Conservation (phyloP, 495 filamentous ascomycete genomes). For the Aspergillus indologenus region DNA sequence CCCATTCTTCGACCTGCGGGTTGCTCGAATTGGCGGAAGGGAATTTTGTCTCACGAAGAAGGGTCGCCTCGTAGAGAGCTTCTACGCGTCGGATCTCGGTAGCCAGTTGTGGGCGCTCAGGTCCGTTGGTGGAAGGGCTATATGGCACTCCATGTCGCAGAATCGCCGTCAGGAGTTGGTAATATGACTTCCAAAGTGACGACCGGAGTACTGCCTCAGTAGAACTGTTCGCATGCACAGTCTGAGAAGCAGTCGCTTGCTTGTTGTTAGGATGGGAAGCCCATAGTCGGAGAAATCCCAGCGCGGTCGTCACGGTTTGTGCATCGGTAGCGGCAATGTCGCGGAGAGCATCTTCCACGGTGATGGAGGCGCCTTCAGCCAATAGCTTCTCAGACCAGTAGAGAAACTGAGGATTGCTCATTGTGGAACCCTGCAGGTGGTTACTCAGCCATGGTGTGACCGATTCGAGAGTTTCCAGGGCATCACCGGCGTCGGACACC, state of each 20-base stretch:
- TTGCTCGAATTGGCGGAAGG: constrained; percentile 76
- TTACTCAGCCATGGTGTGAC: constrained; percentile 56
- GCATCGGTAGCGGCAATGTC: constrained; percentile 25
- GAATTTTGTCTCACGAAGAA: constrained; percentile 74
- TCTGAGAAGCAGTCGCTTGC: constrained; percentile 47
- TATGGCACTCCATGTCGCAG: constrained; percentile 37
- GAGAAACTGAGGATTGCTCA: constrained; percentile 50
- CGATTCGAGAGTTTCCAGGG: constrained; percentile 60
- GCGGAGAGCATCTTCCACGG: constrained; percentile 52
- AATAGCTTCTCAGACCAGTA: constrained; percentile 78
- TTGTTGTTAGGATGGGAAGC: constrained; percentile 39
- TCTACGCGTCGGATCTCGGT: constrained; percentile 74
- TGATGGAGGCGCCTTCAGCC: constrained; percentile 65
- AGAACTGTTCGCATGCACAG: constrained; percentile 18
- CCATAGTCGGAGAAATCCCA: constrained; percentile 41
- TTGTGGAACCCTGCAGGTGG: constrained; percentile 27
- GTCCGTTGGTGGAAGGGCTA: constrained; percentile 27
- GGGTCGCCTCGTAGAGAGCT: constrained; percentile 63
- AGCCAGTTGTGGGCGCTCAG: constrained; percentile 60
- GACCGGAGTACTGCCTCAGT: constrained; percentile 23
- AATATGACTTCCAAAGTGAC: constrained; percentile 75
- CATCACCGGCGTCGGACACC: constrained; percentile 51
- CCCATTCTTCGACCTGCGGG: constrained; percentile 74
- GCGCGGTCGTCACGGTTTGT: constrained; percentile 33
- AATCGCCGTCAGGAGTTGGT: constrained; percentile 64